Evolutionary conservation across 768 basidiomycete genomes (phyloP).

Genomic region (Trametopsis cervina): DNA sequence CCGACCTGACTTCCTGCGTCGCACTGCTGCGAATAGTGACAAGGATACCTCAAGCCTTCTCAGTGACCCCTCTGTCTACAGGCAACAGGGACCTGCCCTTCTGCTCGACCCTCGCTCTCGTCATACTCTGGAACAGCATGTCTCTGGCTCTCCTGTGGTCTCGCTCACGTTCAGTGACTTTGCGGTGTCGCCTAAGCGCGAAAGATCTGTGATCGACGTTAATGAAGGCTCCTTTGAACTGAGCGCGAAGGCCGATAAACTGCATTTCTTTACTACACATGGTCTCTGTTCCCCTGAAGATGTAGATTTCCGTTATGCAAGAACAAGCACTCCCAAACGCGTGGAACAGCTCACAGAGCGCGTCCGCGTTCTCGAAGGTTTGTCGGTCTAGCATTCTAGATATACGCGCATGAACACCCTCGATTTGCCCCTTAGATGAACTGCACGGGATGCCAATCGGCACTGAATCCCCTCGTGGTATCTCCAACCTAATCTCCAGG

Average conservation of each 20-base stretch:
- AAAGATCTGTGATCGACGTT: conserved; percentile 34
- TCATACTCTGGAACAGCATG: conserved; percentile 27
- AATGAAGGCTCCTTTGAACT: conserved; percentile 28
- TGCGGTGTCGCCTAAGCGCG: conserved; percentile 34
- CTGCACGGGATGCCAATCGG: conserved; percentile 36
- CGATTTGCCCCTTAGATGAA: conserved; percentile 25
- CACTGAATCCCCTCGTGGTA: conserved; percentile 33
- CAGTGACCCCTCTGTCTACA: neutral
- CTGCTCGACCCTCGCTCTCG: neutral
- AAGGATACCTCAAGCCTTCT: neutral
- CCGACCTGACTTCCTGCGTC: conserved; percentile 1
- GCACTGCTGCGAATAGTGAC: neutral
- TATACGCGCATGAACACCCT: neutral
- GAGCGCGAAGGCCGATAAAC: conserved; percentile 19
- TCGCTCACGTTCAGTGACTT: conserved; percentile 33
- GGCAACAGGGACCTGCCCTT: neutral
- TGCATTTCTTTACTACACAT: conserved; percentile 10
- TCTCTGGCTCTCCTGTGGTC: conserved; percentile 8
- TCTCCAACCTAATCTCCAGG: conserved; percentile 29
- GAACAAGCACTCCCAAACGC: neutral
- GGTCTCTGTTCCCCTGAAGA: neutral
- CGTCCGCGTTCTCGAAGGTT: conserved; percentile 30
- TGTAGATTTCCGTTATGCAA: neutral
- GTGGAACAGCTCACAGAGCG: conserved; percentile 13
- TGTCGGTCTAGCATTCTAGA: conserved; percentile 1